Percentiles rank a stretch among this genome's conserved stretches.
phyloP scores from a whole-genome alignment of 176 grass and related monocot genomes.

The Alopecurus myosuroides region DNA sequence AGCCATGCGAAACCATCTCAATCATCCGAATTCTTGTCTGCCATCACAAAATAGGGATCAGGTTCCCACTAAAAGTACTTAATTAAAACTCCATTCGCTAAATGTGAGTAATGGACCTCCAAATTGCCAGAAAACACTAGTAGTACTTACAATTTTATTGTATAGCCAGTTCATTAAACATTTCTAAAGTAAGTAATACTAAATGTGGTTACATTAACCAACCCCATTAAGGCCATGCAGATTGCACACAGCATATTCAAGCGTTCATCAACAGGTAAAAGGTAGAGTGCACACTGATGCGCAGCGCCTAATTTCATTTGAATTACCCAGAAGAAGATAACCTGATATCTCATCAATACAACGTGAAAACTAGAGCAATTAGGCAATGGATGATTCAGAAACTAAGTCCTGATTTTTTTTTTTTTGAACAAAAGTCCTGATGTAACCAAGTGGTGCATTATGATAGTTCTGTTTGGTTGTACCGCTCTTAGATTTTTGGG shows the following conservation, averaged over 20 bases:
- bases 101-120: background rate
- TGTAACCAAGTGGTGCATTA: background rate
- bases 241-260: background rate
- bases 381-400: background rate
- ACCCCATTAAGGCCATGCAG: background rate
- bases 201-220: background rate
- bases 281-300: background rate
- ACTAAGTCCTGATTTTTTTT: background rate
- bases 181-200: background rate
- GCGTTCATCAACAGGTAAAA: background rate
- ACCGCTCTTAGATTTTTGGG: background rate
- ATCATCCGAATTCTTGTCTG: conserved; percentile 77
- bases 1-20: conserved; percentile 71
- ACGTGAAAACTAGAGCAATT: background rate
- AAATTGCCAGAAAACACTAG: background rate
- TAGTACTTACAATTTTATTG: background rate
- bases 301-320: background rate
- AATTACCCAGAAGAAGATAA: background rate
- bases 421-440: no score
- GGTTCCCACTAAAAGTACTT: background rate
- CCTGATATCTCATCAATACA: background rate
- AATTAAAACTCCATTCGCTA: background rate
- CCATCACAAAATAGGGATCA: background rate
- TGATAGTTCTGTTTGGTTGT: background rate
- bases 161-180: background rate